Base-by-base conservation (phyloP, 495 filamentous ascomycete genomes). In the Neurospora terricola region DNA sequence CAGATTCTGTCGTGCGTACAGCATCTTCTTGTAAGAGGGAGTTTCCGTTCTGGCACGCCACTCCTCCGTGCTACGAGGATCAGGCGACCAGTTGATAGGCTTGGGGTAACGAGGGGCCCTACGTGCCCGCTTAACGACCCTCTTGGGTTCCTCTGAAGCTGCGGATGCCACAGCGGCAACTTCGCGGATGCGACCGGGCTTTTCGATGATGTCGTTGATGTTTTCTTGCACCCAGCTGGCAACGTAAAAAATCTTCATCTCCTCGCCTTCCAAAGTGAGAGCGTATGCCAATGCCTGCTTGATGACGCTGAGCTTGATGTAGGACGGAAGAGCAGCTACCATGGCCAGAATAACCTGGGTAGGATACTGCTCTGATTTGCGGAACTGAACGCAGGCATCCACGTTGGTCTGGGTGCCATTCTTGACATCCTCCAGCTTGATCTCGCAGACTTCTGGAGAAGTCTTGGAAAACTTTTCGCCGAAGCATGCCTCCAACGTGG, bases 251-350 rank as follows among this genome's bases (percentile, higher is more conserved):
- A 97, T 87, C 79, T 85, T 86, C 90, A 96, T 96, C 69, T 91
- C 90, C 75, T 94, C 91, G 36, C 94, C 96, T 18, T 90, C 79
- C 48, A 96, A 85, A 62, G 87, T 87, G 69, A 86, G 81, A 2
- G 94, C 90, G 80, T 92, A 88, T 18, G 87, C 82, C 4, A 97
- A 85, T 3, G 89, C 88, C 81, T 91, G 91, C 74, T 93, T 91
- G 78, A 95, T 92, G 18, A 96, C 90, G 77, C 94, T 97, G 5
- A 99, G 85, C 62, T 93, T 91, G 74, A 98, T 97, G 76, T 98
- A 96, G 9, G 95, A 91, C 7, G 96, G 96, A n/a, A 99, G 85
- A 5, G 81, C 82, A 40, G 90, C 83, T 36, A 86, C 81, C 38
- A 97, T 82, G 1, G 90, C 87, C 42, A 98, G 84, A 12, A 94